phyloP scores from a whole-genome alignment of 148 eudicot genomes.

The Rhododendron simsii region DNA sequence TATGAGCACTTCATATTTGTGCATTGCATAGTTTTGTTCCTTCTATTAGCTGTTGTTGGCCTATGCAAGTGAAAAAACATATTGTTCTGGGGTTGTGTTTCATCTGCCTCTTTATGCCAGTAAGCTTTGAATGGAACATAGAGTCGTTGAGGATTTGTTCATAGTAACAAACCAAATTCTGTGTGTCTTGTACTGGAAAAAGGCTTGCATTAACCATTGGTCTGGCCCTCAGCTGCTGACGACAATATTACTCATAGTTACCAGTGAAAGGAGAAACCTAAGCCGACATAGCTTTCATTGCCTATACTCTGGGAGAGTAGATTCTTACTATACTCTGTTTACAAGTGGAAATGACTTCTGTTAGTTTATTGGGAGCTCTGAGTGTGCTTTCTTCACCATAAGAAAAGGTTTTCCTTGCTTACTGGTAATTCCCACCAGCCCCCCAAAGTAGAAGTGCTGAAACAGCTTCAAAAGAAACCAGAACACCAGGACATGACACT shows the following conservation, averaged over 20 bases:
- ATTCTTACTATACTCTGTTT: background rate
- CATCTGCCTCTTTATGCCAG: background rate
- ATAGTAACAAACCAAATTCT: background rate
- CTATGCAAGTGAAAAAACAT: background rate
- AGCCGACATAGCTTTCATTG: background rate
- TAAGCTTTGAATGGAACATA: background rate
- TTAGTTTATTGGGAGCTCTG: background rate
- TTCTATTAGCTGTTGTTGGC: background rate
- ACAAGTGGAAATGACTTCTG: background rate
- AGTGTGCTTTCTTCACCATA: background rate
- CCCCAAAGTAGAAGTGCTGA: conserved; percentile 90
- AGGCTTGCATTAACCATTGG: background rate
- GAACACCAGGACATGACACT: conserved; percentile 80
- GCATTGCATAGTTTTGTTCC: background rate
- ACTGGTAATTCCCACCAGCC: conserved; percentile 39
- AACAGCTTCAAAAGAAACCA: conserved; percentile 82
- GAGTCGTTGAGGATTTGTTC: background rate
- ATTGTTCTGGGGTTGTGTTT: background rate
- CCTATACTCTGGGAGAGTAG: conserved; percentile 53
- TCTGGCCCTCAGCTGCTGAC: background rate
- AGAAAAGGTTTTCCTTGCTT: background rate
- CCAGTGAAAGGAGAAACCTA: background rate
- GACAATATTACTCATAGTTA: background rate
- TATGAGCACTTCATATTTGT: background rate
- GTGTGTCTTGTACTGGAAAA: background rate